phyloP scores from a whole-genome alignment of 805 yeast species.

The Kodamaea kakaduensis region DNA sequence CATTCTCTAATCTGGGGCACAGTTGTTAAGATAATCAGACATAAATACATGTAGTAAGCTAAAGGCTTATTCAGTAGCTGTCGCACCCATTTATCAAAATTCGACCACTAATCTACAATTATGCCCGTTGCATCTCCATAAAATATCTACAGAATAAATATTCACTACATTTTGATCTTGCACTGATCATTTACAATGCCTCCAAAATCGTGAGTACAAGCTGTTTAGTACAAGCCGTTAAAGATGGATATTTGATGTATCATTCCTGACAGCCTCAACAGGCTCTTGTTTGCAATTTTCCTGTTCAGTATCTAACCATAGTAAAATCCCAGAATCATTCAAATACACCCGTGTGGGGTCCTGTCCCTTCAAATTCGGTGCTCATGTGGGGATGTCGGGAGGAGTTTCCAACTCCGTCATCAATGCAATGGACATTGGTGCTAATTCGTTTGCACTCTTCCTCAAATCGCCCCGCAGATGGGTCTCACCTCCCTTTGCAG shows the following conservation, averaged over 20 bases:
- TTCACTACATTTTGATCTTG: background rate
- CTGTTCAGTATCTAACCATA: conserved; percentile 1
- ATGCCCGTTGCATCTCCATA: too few relatives aligned
- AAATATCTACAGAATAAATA: too few relatives aligned
- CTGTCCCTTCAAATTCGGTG: conserved; percentile 67
- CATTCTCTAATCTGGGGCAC: too few relatives aligned
- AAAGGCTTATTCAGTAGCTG: too few relatives aligned
- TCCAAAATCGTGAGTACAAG: conserved; percentile 12
- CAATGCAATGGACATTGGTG: conserved; percentile 54
- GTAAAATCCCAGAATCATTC: conserved; percentile 13
- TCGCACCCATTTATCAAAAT: too few relatives aligned
- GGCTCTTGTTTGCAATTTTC: too few relatives aligned
- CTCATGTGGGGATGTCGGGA: conserved; percentile 82
- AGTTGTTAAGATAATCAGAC: too few relatives aligned
- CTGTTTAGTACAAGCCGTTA: too few relatives aligned
- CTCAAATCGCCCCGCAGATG: conserved; percentile 87
- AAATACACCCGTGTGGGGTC: conserved; percentile 38
- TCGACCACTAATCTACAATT: too few relatives aligned
- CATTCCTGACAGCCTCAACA: too few relatives aligned
- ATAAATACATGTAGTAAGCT: too few relatives aligned
- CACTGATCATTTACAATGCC: conserved; percentile 11
- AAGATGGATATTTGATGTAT: too few relatives aligned
- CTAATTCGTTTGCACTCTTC: conserved; percentile 86
- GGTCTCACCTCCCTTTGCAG: conserved; percentile 75
- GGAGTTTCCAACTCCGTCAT: conserved; percentile 71